phyloP scores from a whole-genome alignment of 306 rosid species.

The Quercus aquifolioides region DNA sequence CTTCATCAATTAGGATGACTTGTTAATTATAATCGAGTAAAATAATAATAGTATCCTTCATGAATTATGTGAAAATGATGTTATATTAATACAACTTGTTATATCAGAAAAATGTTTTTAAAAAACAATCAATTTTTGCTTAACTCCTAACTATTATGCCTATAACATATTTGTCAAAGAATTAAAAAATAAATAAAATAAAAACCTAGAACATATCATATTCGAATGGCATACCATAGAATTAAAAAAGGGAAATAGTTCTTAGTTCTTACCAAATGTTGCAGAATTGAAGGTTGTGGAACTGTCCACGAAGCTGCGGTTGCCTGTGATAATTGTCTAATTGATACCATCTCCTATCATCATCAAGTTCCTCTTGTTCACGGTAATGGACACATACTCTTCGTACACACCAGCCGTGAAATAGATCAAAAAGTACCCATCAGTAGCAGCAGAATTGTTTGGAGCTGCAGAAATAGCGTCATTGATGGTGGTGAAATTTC shows the following conservation, averaged over 20 bases:
- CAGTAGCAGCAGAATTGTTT: constrained; percentile 33
- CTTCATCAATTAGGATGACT: too few relatives aligned
- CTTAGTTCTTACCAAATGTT: constrained; percentile 52
- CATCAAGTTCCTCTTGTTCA: constrained; percentile 60
- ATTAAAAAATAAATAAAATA: too few relatives aligned
- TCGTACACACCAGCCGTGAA: constrained; percentile 60
- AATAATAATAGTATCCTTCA: too few relatives aligned
- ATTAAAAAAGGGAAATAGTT: not conserved
- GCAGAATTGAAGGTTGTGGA: constrained; percentile 86
- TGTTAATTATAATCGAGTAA: too few relatives aligned
- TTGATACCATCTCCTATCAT: constrained; percentile 76
- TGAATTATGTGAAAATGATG: too few relatives aligned
- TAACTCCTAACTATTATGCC: too few relatives aligned
- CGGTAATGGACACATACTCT: constrained; percentile 54
- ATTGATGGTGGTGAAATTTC: constrained; percentile 58
- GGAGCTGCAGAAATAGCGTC: constrained; percentile 68
- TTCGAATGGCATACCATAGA: too few relatives aligned
- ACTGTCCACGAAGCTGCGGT: constrained; percentile 58
- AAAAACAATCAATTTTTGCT: too few relatives aligned
- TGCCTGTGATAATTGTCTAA: constrained; percentile 66
- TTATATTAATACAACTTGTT: too few relatives aligned
- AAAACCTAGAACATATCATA: too few relatives aligned
- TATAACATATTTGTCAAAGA: too few relatives aligned
- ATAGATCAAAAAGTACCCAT: constrained; percentile 62
- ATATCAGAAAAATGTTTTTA: too few relatives aligned